Percentiles rank a stretch among this genome's conserved stretches.
These are phyloP conservation scores for Tephrocybe rancida DNA, from an alignment of 768 basidiomycete genomes.

Conservation along the genomic window DNA sequence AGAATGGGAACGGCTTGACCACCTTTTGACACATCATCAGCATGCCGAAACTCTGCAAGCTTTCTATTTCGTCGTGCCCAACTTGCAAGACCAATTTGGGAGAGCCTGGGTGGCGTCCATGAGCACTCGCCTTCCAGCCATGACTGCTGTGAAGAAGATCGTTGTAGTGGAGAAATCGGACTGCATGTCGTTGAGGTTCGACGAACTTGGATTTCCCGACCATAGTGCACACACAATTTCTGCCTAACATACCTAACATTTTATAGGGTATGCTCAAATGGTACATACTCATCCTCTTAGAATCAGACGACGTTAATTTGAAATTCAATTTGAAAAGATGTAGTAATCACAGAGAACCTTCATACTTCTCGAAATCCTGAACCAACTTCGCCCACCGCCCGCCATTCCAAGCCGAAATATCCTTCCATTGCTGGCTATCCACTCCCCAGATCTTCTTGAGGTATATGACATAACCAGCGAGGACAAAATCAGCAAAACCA, in stretches of 20 bases:
- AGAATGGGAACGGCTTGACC: background rate
- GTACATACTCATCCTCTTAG: no score
- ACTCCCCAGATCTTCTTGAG: conserved; percentile 33
- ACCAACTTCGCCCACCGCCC: conserved; percentile 40
- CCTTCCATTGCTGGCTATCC: conserved; percentile 43
- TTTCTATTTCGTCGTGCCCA: background rate
- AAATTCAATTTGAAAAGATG: no score
- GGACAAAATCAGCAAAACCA: conserved; percentile 42
- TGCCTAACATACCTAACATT: no score
- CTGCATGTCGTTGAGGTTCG: no score
- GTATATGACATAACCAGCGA: conserved; percentile 33
- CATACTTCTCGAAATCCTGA: conserved; percentile 31
- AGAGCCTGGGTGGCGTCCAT: background rate
- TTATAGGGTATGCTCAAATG: no score
- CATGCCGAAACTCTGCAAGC: background rate
- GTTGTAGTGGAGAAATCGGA: background rate
- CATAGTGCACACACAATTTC: no score
- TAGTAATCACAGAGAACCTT: background rate
- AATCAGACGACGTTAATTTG: no score
- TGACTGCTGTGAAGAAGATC: background rate
- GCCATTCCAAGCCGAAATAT: conserved; percentile 37
- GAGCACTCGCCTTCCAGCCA: background rate
- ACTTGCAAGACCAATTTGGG: background rate
- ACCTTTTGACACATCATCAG: background rate
- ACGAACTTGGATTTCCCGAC: no score